Percentiles rank a stretch among this genome's conserved stretches.
Evolutionary conservation across 2,329 filamentous ascomycete species (phyloP).

Genomic region (Fusarium dlaminii): DNA sequence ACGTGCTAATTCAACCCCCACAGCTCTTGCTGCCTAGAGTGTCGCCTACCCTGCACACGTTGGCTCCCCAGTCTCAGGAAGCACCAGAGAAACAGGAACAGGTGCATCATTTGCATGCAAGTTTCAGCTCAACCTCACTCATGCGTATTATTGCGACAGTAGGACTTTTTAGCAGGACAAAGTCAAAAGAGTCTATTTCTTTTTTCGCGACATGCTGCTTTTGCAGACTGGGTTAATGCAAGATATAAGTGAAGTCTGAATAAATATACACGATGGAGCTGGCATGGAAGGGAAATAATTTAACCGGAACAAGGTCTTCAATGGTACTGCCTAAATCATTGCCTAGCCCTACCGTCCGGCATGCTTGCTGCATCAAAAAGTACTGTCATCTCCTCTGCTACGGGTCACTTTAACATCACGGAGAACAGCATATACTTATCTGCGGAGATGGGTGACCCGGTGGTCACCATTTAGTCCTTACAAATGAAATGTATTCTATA

Average conservation of each 20-base stretch:
- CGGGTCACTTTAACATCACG: background rate
- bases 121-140: background rate
- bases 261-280: background rate
- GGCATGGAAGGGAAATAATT: background rate
- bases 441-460: background rate
- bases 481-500: slow-evolving; percentile 32
- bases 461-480: background rate
- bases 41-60: background rate
- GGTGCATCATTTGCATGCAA: background rate
- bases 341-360: background rate
- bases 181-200: background rate
- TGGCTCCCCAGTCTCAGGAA: too few relatives aligned
- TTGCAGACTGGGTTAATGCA: background rate
- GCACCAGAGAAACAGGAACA: background rate
- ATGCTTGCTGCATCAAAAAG: background rate
- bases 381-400: background rate
- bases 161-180: background rate
- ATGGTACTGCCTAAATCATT: background rate
- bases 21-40: slow-evolving; percentile 11
- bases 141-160: background rate
- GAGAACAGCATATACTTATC: background rate
- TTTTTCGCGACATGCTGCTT: background rate
- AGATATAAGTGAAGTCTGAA: background rate
- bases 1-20: slow-evolving; percentile 12
- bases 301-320: background rate